Base-by-base conservation (phyloP, 257 asterid species). In the Solanum corneliomulleri region DNA sequence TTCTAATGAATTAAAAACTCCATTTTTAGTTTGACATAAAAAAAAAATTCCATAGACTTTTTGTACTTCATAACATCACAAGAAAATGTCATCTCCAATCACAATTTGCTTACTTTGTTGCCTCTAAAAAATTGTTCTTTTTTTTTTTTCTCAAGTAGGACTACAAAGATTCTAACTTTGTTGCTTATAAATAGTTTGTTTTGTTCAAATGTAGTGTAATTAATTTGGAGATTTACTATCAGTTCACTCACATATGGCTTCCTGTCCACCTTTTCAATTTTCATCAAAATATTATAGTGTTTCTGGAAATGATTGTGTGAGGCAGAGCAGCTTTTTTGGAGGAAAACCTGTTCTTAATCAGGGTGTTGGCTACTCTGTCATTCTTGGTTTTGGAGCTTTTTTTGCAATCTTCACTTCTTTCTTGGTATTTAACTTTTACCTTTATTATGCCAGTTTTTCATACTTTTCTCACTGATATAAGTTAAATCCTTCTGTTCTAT, bases 331-430 rank as follows among this genome's bases (percentile, higher is more conserved):
- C 81, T 96, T 95, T 94, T 96, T 95, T 77, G 98, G 86, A 70
- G 99, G 94, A 33, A 91, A 96, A 87, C 85, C 98, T 0, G 97
- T 93, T 87, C 94, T 95, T 44, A 92, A 93, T 89, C 99, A 96
- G 88, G 96, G 98, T 0, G 93, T 95, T 88, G 99, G 98, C 3
- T 95, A 96, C 62, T 92, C 99, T 27, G 98, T 96, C 20, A 92
- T 95, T 91, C 99, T 96, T 74, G 99, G 99, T 2, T 95, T 96
- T 86, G 99, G 99, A 20, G 99, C 98, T 0, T 95, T 96, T 80
- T 95, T 96, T 27, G 99, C 98, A 0, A 93, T 94, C 89, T 95
- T 94, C 72, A 96, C 98, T 68, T 96, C 99, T 64, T 95, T 95
- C 88, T 90, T 96, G 95, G 99, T 96, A 91, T 87, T 76, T 52